Base-by-base conservation (phyloP, 208 protist genomes). In the Phytomonas sp. region DNA sequence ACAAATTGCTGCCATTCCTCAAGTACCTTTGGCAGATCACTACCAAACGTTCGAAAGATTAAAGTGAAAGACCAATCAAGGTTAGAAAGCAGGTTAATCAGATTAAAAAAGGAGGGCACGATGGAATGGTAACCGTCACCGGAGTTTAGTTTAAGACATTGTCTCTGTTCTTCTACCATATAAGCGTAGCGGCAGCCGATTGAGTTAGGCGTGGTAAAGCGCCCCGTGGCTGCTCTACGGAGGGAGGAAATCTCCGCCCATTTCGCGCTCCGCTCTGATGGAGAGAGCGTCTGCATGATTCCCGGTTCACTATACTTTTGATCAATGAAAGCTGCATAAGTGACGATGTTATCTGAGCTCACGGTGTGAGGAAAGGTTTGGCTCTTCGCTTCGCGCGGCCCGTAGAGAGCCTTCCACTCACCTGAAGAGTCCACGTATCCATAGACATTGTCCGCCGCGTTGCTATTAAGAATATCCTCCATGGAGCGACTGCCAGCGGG, bases 31-130 rank as follows among this genome's bases (percentile, higher is more conserved):
- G 40, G 73, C 67, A 96, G 62, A 67, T 96, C 91, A 31, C 80
- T 90, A 20, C 91, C 91, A 64, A 96, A 96, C 11, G 91, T 96
- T 29, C 91, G 72, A 63, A 96, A 96, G 51, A 96, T 84, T 31
- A 96, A 76, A 7, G 85, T 94, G 75, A 96, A 96, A 6, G 75
- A 76, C 82, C 90, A 89, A 29, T 87, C 53, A 4, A 90, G 70
- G 60, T 92, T 83, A 0, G 89, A 96, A 4, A 96, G 75, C 0
- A 70, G 82, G 68, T 96, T 96, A 3, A 96, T 56, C 46, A 94
- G 65, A 23, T 76, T 63, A 80, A 96, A 96, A 77, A 96, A 96
- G 28, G 88, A 87, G 1, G 88, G 88, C 64, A 96, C 80, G 40
- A 96, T 93, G 60, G 67, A 68, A 66, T 83, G 72, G 69, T 84